Evolutionary conservation across 257 asterid genomes (phyloP).

Genomic region (Fraxinus cuspidata): DNA sequence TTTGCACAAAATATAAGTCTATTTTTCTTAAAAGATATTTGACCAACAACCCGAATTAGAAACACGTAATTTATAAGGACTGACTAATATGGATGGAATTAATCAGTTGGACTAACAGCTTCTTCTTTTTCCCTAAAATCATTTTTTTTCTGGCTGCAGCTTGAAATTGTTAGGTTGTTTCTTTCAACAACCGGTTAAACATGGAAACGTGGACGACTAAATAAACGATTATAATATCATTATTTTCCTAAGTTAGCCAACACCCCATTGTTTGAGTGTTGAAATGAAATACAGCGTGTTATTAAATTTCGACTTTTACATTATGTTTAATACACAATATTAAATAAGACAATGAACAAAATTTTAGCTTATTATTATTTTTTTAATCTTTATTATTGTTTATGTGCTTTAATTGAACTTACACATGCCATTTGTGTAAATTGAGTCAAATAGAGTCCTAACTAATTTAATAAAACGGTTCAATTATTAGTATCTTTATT

Average conservation of each 20-base stretch:
- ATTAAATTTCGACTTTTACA: neutral
- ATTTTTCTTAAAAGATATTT: neutral
- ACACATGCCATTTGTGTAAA: too few species aligned
- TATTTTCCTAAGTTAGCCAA: slow-evolving; percentile 1
- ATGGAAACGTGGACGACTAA: neutral
- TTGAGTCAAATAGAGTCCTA: too few species aligned
- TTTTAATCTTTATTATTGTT: too few species aligned
- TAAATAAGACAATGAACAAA: too few species aligned
- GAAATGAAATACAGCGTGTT: neutral
- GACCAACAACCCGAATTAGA: neutral
- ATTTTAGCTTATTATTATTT: too few species aligned
- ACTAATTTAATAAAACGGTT: too few species aligned
- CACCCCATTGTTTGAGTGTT: neutral
- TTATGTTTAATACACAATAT: too few species aligned
- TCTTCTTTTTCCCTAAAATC: neutral
- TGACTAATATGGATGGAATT: neutral
- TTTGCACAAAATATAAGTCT: too few species aligned
- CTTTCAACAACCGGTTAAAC: neutral
- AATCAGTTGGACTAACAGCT: neutral
- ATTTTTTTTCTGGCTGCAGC: neutral
- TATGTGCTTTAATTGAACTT: too few species aligned
- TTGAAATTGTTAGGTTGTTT: neutral
- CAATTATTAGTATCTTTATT: too few species aligned
- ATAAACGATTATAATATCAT: neutral
- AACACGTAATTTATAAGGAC: neutral